Conservation (phyloP, 306 rosid genomes). For the Trichosanthes cucumerina region DNA sequence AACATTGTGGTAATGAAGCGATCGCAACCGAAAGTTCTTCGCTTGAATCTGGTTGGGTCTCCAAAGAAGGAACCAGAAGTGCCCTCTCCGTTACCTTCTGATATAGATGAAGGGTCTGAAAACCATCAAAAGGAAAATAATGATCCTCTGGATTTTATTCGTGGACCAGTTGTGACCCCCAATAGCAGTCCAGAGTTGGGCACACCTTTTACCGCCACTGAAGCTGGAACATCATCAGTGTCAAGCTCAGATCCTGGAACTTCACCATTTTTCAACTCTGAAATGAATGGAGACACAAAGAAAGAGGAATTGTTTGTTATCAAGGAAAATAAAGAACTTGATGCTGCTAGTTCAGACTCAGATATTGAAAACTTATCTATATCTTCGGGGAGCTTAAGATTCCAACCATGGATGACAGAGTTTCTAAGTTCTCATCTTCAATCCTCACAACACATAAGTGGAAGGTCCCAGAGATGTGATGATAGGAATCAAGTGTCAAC, state of each 20-base stretch:
- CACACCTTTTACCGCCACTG: slow-evolving; percentile 82
- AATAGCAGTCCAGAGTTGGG: slow-evolving; percentile 95
- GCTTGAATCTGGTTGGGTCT: slow-evolving; percentile 75
- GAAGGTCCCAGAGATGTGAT: slow-evolving; percentile 34
- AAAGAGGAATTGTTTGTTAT: slow-evolving; percentile 41
- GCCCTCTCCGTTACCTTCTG: slow-evolving; percentile 33
- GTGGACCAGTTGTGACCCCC: slow-evolving; percentile 80
- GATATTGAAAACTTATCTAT: slow-evolving; percentile 65
- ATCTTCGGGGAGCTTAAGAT: slow-evolving; percentile 70
- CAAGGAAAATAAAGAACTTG: slow-evolving; percentile 49
- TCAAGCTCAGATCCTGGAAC: slow-evolving; percentile 95
- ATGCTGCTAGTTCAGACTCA: slow-evolving; percentile 63
- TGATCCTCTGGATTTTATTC: slow-evolving; percentile 36
- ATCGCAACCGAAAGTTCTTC: slow-evolving; percentile 89
- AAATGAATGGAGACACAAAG: slow-evolving; percentile 53
- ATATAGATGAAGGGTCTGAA: slow-evolving; percentile 40
- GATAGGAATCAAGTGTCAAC: slow-evolving; percentile 46
- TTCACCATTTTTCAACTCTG: slow-evolving; percentile 71
- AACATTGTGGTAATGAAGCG: slow-evolving; percentile 93
- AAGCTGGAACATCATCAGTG: slow-evolving; percentile 81
- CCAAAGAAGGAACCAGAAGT: slow-evolving; percentile 47
- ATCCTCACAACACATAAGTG: slow-evolving; percentile 34
- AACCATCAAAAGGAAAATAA: slow-evolving; percentile 35
- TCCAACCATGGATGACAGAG: slow-evolving; percentile 78
- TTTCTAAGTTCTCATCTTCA: slow-evolving; percentile 43